Conservation (phyloP, 1,284 basidiomycete species). For the Crucibulum cyathiforme region DNA sequence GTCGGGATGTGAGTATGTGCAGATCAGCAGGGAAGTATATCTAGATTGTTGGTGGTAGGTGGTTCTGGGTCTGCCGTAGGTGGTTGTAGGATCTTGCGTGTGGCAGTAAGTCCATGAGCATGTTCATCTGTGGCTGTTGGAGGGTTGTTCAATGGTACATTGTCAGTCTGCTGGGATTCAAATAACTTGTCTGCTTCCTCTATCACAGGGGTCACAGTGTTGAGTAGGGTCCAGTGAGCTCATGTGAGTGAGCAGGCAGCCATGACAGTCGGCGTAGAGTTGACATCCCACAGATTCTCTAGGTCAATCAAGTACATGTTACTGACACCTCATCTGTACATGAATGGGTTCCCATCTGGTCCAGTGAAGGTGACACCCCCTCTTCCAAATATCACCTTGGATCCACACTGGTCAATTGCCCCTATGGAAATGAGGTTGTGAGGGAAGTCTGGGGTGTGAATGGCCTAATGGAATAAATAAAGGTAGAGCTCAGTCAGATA, state of each 20-base stretch:
- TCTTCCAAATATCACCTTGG: constrained; percentile 6
- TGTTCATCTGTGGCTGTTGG: background rate
- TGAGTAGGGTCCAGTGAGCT: no score
- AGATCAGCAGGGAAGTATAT: no score
- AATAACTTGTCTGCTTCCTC: no score
- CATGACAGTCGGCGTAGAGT: background rate
- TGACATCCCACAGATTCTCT: background rate
- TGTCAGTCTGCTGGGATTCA: no score
- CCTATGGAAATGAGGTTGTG: constrained; percentile 25
- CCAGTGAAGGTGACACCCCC: constrained; percentile 6
- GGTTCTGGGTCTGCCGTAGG: background rate
- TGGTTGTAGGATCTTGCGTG: background rate
- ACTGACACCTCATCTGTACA: background rate
- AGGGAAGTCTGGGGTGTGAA: constrained; percentile 18
- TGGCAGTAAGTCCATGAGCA: background rate
- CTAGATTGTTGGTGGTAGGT: no score
- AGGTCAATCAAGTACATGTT: no score
- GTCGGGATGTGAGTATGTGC: no score
- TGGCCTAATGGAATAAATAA: background rate
- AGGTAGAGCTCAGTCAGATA: no score
- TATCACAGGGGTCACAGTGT: no score
- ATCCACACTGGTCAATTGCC: constrained; percentile 5
- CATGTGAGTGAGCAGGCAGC: constrained; percentile 9
- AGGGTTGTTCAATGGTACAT: background rate
- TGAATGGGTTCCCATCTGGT: background rate